Evolutionary conservation across 306 rosid genomes (phyloP).

Genomic region (Begonia fuchsioides): DNA sequence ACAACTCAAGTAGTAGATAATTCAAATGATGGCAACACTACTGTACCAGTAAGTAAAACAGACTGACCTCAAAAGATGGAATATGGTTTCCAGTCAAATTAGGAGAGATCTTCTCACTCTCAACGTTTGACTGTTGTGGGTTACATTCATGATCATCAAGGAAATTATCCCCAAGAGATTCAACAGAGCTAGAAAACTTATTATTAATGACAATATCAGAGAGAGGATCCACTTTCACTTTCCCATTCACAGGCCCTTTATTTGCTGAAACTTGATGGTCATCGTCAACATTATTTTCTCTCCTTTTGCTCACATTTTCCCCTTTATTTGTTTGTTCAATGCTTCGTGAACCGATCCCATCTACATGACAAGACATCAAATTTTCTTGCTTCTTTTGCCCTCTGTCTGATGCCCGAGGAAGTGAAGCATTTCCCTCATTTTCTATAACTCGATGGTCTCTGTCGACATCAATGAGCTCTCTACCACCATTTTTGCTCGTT

Average conservation of each 20-base stretch:
- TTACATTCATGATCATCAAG: slow-evolving; percentile 21
- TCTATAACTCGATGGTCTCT: no score
- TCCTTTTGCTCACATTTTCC: slow-evolving; percentile 13
- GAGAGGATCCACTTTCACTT: slow-evolving; percentile 20
- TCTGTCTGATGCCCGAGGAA: no score
- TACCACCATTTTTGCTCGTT: slow-evolving; percentile 14
- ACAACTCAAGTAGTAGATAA: no score
- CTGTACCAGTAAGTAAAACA: not conserved
- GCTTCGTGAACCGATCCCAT: no score
- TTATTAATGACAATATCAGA: slow-evolving; percentile 13
- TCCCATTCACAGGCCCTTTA: slow-evolving; percentile 17
- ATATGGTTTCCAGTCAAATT: slow-evolving; percentile 19
- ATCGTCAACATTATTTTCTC: slow-evolving; percentile 11
- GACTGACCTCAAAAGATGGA: slow-evolving; percentile 42
- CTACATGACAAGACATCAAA: no score
- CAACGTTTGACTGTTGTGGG: slow-evolving; percentile 13
- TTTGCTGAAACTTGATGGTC: slow-evolving; percentile 14
- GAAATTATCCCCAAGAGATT: slow-evolving; percentile 22
- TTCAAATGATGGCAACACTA: no score
- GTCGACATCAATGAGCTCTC: slow-evolving; percentile 2
- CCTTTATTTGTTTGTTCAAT: slow-evolving; percentile 12
- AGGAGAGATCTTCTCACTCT: slow-evolving; percentile 19
- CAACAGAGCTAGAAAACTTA: slow-evolving; percentile 14
- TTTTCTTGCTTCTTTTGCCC: no score
- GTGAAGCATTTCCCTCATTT: no score